phyloP scores from a whole-genome alignment of 768 basidiomycete genomes.

The Trametes villosa region DNA sequence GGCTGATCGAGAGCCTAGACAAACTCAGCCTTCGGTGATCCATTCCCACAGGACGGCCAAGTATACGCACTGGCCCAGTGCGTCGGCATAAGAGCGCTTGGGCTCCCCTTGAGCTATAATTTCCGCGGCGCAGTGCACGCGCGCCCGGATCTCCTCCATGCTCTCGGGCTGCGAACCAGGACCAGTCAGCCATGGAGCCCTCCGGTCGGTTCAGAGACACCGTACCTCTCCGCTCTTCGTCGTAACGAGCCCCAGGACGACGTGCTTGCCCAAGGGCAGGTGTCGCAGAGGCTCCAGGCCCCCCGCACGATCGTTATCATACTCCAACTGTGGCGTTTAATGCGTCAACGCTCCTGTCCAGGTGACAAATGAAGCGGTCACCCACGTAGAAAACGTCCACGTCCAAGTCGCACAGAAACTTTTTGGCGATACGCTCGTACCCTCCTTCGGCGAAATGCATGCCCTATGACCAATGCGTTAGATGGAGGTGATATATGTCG shows the following conservation, averaged over 20 bases:
- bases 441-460: slow-evolving; percentile 63
- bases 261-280: slow-evolving; percentile 48
- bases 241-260: slow-evolving; percentile 49
- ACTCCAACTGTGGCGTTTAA: slow-evolving; percentile 51
- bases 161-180: slow-evolving; percentile 42
- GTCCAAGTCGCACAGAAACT: slow-evolving; percentile 59
- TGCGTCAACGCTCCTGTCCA: slow-evolving; percentile 4
- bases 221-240: slow-evolving; percentile 45
- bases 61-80: slow-evolving; percentile 39
- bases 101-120: slow-evolving; percentile 40
- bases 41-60: neutral
- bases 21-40: neutral
- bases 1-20: slow-evolving; percentile 45
- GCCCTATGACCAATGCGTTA: slow-evolving; percentile 48
- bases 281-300: slow-evolving; percentile 55
- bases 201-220: slow-evolving; percentile 19
- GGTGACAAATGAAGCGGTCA: neutral
- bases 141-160: slow-evolving; percentile 40
- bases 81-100: slow-evolving; percentile 42
- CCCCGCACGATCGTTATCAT: slow-evolving; percentile 64
- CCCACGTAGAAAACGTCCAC: slow-evolving; percentile 53
- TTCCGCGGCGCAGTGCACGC: slow-evolving; percentile 47
- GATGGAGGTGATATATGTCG: neutral
- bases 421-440: slow-evolving; percentile 54
- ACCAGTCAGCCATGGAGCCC: slow-evolving; percentile 6